Conservation (phyloP, 2,329 filamentous ascomycete genomes). For the Rutstroemia sp. region DNA sequence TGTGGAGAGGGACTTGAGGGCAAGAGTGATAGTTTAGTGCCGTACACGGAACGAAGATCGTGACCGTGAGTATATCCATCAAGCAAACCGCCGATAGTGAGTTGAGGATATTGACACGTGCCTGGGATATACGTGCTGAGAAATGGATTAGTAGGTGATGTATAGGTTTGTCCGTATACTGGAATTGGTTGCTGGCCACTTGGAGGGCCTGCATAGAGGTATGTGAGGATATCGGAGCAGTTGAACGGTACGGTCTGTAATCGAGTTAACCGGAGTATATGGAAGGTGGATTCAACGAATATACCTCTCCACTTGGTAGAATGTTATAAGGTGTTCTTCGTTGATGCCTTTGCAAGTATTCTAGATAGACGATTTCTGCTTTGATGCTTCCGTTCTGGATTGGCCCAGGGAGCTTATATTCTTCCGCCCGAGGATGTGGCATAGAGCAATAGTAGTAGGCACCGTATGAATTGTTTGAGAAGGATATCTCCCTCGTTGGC, state of each 20-base stretch:
- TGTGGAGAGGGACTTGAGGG: slow-evolving; percentile 27
- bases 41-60: slow-evolving; percentile 30
- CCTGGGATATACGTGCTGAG: slow-evolving; percentile 27
- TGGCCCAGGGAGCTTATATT: slow-evolving; percentile 28
- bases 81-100: slow-evolving; percentile 33
- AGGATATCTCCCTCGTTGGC: slow-evolving; percentile 15
- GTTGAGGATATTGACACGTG: slow-evolving; percentile 33
- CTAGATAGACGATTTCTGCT: slow-evolving; percentile 31
- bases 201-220: slow-evolving; percentile 29
- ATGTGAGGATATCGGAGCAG: slow-evolving; percentile 32
- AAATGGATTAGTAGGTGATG: slow-evolving; percentile 32
- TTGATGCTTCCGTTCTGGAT: slow-evolving; percentile 25
- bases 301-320: slow-evolving; percentile 32
- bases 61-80: slow-evolving; percentile 33
- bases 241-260: slow-evolving; percentile 32
- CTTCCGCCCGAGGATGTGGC: slow-evolving; percentile 31
- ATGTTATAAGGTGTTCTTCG: slow-evolving; percentile 34
- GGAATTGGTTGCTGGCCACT: slow-evolving; percentile 18
- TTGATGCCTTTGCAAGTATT: slow-evolving; percentile 35
- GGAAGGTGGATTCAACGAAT: background rate
- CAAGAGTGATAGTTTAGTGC: slow-evolving; percentile 28
- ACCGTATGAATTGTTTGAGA: slow-evolving; percentile 21
- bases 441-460: slow-evolving; percentile 34
- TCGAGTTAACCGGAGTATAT: background rate
- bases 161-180: slow-evolving; percentile 33